phyloP scores from a whole-genome alignment of 2,329 filamentous ascomycete genomes.

The Paraconiothyrium sp. region DNA sequence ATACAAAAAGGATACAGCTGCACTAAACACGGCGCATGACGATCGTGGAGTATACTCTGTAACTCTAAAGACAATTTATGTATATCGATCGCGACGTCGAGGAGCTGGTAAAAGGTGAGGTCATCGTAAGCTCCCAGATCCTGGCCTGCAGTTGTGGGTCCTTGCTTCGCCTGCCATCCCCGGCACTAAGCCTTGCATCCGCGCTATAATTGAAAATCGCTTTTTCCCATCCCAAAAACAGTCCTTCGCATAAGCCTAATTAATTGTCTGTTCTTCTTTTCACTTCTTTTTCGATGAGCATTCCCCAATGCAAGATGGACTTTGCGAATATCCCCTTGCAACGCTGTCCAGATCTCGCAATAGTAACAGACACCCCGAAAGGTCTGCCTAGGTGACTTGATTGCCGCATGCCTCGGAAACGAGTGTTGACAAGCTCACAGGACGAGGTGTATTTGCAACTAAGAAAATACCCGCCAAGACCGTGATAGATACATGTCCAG shows the following conservation, averaged over 20 bases:
- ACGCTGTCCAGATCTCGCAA: conserved; percentile 53
- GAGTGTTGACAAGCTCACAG: conserved; percentile 41
- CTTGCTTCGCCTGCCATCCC: neutral
- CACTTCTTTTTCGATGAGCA: neutral
- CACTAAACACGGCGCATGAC: neutral
- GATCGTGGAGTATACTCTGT: neutral
- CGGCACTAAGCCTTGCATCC: conserved; percentile 8
- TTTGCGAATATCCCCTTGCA: conserved; percentile 44
- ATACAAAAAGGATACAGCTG: neutral
- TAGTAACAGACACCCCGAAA: conserved; percentile 62
- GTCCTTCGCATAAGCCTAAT: neutral
- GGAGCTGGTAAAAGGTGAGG: neutral
- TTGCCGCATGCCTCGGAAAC: neutral
- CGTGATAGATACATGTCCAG: conserved; percentile 62
- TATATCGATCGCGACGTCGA: neutral
- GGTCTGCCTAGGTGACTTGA: conserved; percentile 44
- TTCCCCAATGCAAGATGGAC: neutral
- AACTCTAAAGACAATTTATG: neutral
- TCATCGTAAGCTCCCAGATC: conserved; percentile 2
- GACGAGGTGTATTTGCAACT: conserved; percentile 63
- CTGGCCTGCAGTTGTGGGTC: conserved; percentile 5
- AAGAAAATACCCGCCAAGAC: conserved; percentile 58
- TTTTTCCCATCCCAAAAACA: neutral
- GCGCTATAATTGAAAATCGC: neutral
- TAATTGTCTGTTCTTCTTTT: conserved; percentile 6